These are phyloP conservation scores for Cryoendolithus antarcticus DNA, from an alignment of 2,329 filamentous ascomycete genomes.

Conservation along the genomic window DNA sequence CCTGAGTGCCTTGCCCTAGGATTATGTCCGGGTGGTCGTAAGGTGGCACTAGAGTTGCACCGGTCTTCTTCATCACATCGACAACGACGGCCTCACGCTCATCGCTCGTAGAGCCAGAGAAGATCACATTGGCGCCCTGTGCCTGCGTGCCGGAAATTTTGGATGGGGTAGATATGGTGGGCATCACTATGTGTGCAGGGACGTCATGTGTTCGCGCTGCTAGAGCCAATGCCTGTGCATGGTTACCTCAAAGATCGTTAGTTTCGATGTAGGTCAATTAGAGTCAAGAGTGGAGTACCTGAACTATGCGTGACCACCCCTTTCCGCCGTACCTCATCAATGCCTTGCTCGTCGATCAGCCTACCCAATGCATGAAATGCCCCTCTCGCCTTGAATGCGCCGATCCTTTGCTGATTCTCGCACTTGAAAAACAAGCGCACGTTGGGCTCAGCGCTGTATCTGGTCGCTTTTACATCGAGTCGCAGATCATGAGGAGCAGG, in stretches of 20 bases:
- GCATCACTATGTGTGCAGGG: constrained; percentile 86
- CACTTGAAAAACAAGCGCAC: constrained; percentile 86
- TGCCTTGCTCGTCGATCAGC: constrained; percentile 48
- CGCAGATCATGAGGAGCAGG: constrained; percentile 5
- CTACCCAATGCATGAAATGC: constrained; percentile 75
- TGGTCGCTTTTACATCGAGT: constrained; percentile 2
- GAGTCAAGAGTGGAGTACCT: constrained; percentile 38
- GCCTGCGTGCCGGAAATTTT: constrained; percentile 74
- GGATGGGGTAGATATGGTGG: constrained; percentile 64
- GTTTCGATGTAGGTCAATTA: not conserved
- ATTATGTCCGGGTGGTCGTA: constrained; percentile 91
- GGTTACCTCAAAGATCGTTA: constrained; percentile 54
- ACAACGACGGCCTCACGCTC: constrained; percentile 70
- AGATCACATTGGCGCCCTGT: constrained; percentile 67
- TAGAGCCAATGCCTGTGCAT: constrained; percentile 82
- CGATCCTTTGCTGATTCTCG: constrained; percentile 82
- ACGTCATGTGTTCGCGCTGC: constrained; percentile 63
- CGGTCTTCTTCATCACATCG: constrained; percentile 58
- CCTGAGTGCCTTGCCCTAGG: constrained; percentile 79
- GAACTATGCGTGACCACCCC: constrained; percentile 86
- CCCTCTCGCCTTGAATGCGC: constrained; percentile 84
- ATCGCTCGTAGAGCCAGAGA: constrained; percentile 65
- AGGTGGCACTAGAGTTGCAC: constrained; percentile 70
- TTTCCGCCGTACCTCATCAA: constrained; percentile 44
- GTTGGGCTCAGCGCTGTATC: constrained; percentile 44